Evolutionary conservation across 768 basidiomycete genomes (phyloP), one percentile per base, ranked within the genome.

Genomic region (Boletellus sp.): DNA sequence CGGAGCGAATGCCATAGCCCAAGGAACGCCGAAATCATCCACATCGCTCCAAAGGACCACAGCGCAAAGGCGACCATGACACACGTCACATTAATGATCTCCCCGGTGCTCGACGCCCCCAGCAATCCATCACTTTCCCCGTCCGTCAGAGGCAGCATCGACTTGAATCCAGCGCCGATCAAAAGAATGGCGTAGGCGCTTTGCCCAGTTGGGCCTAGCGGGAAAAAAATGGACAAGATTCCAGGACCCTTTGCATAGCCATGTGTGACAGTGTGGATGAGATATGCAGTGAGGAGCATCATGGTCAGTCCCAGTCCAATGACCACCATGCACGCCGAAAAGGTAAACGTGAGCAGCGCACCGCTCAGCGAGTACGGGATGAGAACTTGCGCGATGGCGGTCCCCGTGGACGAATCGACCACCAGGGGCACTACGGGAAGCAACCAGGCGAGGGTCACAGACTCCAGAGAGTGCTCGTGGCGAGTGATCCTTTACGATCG

Each of bases 361-460:
- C 76, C 67, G 1, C 63, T 54, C 1, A 69, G 61, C 28, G 79
- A 78, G 59, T 76, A 71, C 10, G 67, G 50, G 10, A 72, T 54
- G 4, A 91, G 62, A 4, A 80, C 71, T 2, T 65, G 58, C 0
- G 81, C 79, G 20, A 90, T 64, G 36, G 83, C 65, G 1, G 77
- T 84, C 1, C 88, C 88, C 0, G 81, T 72, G 1, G 89, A 84
- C 1, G 85, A 75, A 2, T 78, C 80, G 60, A 91, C 89, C 38
- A 86, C 77, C 15, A 85, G 74, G 0, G 88, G 80, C 3, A 91
- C 84, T 11, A 88, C 78, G 0, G 90, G 90, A 26, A 91, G 80
- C 8, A 90, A 71, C 87, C 88, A 90, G 19, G 74, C 64, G 20
- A 83, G 68, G 0, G 81, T 81, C 76, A 89, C 78, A 2, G 69